phyloP scores from a whole-genome alignment of 176 grass and related monocot genomes.

The Triticum turgidum region DNA sequence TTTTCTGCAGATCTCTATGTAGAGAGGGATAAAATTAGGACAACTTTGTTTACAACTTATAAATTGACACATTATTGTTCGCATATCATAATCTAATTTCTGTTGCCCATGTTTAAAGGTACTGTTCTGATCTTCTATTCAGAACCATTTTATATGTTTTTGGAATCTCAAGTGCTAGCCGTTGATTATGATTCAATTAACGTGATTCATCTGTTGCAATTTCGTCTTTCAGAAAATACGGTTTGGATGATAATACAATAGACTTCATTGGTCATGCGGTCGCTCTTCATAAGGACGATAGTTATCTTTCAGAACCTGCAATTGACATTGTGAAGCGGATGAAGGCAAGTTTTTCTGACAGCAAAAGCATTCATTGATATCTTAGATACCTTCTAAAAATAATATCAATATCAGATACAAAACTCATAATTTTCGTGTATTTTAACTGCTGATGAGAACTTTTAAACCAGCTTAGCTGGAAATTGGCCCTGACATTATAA shows the following conservation, averaged over 20 bases:
- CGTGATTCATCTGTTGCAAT: not conserved
- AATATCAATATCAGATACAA: not conserved
- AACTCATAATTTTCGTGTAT: not conserved
- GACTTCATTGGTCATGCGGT: constrained; percentile 94
- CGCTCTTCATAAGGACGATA: constrained; percentile 86
- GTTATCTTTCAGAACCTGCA: constrained; percentile 79
- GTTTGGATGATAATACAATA: constrained; percentile 89
- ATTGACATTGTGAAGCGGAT: constrained; percentile 86
- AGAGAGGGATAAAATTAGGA: not conserved
- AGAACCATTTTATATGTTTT: not conserved
- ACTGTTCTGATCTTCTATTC: not conserved
- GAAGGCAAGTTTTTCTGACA: constrained; percentile 53
- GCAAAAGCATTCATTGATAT: not conserved
- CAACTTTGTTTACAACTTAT: not conserved
- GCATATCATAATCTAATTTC: not conserved
- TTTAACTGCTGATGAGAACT: not conserved
- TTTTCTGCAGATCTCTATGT: not conserved
- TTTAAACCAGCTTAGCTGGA: not conserved
- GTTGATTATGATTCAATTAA: not conserved
- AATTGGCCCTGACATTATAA: not conserved
- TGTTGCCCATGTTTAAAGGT: not conserved
- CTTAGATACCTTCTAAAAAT: not conserved
- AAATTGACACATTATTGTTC: not conserved
- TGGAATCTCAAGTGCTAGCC: not conserved
- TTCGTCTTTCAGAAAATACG: constrained; percentile 72